phyloP scores from a whole-genome alignment of 305 asterid species.

The Fraxinus paxiana region DNA sequence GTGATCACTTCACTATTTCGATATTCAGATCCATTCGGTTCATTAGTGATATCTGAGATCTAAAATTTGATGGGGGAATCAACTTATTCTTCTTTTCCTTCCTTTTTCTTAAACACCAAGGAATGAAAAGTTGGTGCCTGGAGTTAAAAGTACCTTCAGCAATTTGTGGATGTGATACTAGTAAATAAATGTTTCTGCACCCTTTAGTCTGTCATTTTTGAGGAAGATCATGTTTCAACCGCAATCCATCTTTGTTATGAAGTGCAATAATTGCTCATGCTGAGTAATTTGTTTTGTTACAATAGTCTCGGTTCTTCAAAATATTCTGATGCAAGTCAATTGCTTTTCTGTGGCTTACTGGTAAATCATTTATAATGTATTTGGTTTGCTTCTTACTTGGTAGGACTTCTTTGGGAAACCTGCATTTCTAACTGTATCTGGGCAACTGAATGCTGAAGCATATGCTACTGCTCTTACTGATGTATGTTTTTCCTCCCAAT shows the following conservation, averaged over 20 bases:
- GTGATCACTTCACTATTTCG: not conserved
- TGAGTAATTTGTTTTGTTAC: not conserved
- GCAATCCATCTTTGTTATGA: not conserved
- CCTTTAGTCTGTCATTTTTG: not conserved
- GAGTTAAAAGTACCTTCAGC: not conserved
- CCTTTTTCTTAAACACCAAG: not conserved
- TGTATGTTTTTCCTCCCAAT: slow-evolving; percentile 42
- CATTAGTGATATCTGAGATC: not conserved
- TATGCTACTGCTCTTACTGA: slow-evolving; percentile 94
- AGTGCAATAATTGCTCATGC: not conserved
- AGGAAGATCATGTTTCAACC: not conserved
- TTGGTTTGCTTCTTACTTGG: slow-evolving; percentile 23
- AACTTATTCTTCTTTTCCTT: not conserved
- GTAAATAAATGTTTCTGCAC: not conserved
- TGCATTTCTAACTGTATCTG: slow-evolving; percentile 92
- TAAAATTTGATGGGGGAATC: not conserved
- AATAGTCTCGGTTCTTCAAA: not conserved
- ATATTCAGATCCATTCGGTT: not conserved
- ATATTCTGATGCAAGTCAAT: slow-evolving; percentile 14
- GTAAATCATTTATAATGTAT: not conserved
- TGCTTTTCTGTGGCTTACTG: slow-evolving; percentile 19
- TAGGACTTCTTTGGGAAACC: slow-evolving; percentile 97
- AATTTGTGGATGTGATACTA: not conserved
- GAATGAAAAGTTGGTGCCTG: not conserved
- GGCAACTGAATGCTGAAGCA: slow-evolving; percentile 97